Percentiles rank a stretch among this genome's conserved stretches.
Conservation (phyloP, 495 filamentous ascomycete genomes). For the Trichoderma asperelloides region DNA sequence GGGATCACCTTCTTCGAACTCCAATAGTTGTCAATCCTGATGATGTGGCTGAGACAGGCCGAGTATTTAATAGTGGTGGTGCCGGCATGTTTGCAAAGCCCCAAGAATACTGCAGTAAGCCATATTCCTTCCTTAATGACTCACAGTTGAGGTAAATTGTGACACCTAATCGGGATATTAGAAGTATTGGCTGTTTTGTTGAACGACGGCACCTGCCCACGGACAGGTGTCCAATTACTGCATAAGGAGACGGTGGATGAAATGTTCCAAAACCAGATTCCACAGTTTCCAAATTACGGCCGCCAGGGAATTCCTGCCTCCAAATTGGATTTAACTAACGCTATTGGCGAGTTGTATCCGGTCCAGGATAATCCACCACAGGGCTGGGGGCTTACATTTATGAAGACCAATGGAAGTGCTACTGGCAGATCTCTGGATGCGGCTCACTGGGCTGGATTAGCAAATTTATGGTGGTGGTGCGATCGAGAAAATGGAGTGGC, state of each 20-base stretch:
- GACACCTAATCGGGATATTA: neutral
- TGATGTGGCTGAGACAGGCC: slow-evolving; percentile 18
- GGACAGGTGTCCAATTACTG: slow-evolving; percentile 39
- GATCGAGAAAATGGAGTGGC: slow-evolving; percentile 51
- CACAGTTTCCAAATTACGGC: slow-evolving; percentile 41
- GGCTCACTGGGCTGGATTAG: slow-evolving; percentile 49
- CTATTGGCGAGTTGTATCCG: slow-evolving; percentile 40
- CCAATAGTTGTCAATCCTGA: slow-evolving; percentile 31
- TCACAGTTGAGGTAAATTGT: neutral
- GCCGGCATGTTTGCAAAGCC: slow-evolving; percentile 47
- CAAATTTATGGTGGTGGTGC: slow-evolving; percentile 54
- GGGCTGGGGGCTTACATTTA: slow-evolving; percentile 53
- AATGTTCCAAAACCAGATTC: slow-evolving; percentile 56
- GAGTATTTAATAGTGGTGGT: slow-evolving; percentile 45
- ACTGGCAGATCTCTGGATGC: slow-evolving; percentile 43
- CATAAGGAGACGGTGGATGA: slow-evolving; percentile 40
- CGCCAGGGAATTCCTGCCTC: slow-evolving; percentile 34
- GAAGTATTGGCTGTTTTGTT: slow-evolving; percentile 40
- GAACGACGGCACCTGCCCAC: slow-evolving; percentile 41
- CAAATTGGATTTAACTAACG: slow-evolving; percentile 44
- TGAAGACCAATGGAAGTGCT: slow-evolving; percentile 34
- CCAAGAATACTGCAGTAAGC: slow-evolving; percentile 47
- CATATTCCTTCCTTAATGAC: neutral
- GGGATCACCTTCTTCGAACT: slow-evolving; percentile 39
- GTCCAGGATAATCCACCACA: slow-evolving; percentile 40